These are phyloP conservation scores for Amanita pseudoporphyria DNA, from an alignment of 768 basidiomycete species.

Conservation along the genomic window DNA sequence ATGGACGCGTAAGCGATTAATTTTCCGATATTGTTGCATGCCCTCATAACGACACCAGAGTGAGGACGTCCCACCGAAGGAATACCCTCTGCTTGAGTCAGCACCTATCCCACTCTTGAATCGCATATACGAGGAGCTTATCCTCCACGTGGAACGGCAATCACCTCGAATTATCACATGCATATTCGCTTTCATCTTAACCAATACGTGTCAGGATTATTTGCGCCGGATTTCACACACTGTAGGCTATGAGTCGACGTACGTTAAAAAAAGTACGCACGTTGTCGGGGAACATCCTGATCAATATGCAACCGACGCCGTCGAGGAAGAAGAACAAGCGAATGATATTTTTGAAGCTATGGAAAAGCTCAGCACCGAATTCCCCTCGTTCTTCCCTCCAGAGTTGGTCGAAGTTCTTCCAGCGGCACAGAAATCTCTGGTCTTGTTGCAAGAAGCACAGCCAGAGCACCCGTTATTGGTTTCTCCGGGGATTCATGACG, in stretches of 20 bases:
- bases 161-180: conserved; percentile 41
- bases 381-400: conserved; percentile 56
- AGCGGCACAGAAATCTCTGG: conserved; percentile 60
- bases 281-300: conserved; percentile 17
- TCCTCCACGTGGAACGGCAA: conserved; percentile 41
- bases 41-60: conserved; percentile 17
- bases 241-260: conserved; percentile 40
- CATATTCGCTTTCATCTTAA: conserved; percentile 59
- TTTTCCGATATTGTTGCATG: not conserved
- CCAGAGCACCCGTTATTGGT: conserved; percentile 54
- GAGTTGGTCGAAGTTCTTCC: conserved; percentile 43
- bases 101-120: conserved; percentile 46
- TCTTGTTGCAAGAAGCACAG: conserved; percentile 51
- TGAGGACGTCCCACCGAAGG: conserved; percentile 21
- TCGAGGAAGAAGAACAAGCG: conserved; percentile 30
- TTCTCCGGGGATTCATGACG: conserved; percentile 13
- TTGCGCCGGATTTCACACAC: conserved; percentile 47
- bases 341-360: conserved; percentile 29
- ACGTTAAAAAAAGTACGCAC: conserved; percentile 17
- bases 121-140: conserved; percentile 47
- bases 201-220: conserved; percentile 53
- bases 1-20: conserved; percentile 41
- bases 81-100: conserved; percentile 34
- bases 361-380: conserved; percentile 28
- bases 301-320: conserved; percentile 24